Base-by-base conservation (phyloP, 306 rosid species). In the Cicer yamashitae region DNA sequence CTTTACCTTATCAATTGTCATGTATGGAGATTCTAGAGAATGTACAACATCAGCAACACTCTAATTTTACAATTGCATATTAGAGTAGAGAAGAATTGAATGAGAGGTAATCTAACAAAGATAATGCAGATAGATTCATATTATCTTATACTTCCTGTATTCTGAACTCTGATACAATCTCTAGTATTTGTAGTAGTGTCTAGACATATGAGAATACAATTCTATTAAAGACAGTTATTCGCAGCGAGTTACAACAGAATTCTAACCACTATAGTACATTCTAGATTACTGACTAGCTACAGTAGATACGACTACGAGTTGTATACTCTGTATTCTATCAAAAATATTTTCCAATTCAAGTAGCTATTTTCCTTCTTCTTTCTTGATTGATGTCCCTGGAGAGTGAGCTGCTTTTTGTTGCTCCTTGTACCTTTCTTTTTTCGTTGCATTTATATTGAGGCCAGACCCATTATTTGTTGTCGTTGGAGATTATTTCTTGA, bases 401-500 rank as follows among this genome's bases (percentile, higher is more conserved):
- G 73, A 67, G 12, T 47, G 58, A 47, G 5, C 7, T 47, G 50
- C 59, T 48, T 25, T 25, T 25, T 68, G 6, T 38, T 30, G 10
- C 61, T 68, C 38, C 10, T 56, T 9, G 6, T 8, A 50, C 74
- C 57, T 13, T 25, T 69, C 25, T 30, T 69, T 30, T 50, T 50
- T 13, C 38, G 46, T 34, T 69, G 47, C 25, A 20, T 67, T 7
- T 48, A 48, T 46, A 67, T 47, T 22, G 38, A 22, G 20, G 14
- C 44, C 18, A 25, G 13, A 7, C 54, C 57, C 2, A 57, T 4
- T 61, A 60, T 56, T 8, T 71, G 52, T 6, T 6, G 25, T 58
- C 47, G 20, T 12, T 20, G 71, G 39, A 39, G 34, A 58, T 25
- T 44, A 12, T 64, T 59, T 25, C 46, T 73, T 73, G 48, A 73